Evolutionary conservation across 768 basidiomycete species (phyloP).

Genomic region (Mycena floridula): DNA sequence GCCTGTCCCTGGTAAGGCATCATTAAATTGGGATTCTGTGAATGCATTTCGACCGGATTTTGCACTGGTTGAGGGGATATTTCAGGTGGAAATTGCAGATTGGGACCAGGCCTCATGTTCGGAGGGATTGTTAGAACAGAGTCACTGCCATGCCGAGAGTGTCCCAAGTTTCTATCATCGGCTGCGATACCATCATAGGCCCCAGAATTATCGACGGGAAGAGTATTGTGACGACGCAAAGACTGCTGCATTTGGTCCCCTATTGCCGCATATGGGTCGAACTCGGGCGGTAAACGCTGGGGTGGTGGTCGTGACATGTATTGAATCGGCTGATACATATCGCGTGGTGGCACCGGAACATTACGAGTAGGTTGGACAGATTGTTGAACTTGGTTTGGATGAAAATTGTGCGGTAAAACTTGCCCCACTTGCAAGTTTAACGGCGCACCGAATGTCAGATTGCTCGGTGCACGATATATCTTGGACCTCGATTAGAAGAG

Average conservation of each 20-base stretch:
- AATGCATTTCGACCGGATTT: too few species aligned
- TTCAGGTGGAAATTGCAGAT: neutral
- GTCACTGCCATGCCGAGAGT: too few species aligned
- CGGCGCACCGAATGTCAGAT: constrained; percentile 35
- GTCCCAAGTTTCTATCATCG: too few species aligned
- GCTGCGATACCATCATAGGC: too few species aligned
- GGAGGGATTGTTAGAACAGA: too few species aligned
- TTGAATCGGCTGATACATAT: neutral
- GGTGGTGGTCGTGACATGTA: too few species aligned
- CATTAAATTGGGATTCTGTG: too few species aligned
- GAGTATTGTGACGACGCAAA: too few species aligned
- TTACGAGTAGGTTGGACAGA: constrained; percentile 2
- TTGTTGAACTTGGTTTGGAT: constrained; percentile 8
- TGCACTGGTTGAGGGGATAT: neutral
- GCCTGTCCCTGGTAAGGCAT: neutral
- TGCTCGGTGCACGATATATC: constrained; percentile 4
- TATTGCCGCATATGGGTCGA: too few species aligned
- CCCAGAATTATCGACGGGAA: too few species aligned
- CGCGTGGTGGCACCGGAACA: neutral
- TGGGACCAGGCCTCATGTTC: neutral
- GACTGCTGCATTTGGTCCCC: too few species aligned
- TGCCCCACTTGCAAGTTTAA: constrained; percentile 52
- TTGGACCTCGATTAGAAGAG: neutral
- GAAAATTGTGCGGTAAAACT: constrained; percentile 38
- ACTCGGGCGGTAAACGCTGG: too few species aligned